Evolutionary conservation across 2,329 filamentous ascomycete species (phyloP), one percentile per base, ranked within the genome.

Genomic region (Dryadomyces quercivorus): DNA sequence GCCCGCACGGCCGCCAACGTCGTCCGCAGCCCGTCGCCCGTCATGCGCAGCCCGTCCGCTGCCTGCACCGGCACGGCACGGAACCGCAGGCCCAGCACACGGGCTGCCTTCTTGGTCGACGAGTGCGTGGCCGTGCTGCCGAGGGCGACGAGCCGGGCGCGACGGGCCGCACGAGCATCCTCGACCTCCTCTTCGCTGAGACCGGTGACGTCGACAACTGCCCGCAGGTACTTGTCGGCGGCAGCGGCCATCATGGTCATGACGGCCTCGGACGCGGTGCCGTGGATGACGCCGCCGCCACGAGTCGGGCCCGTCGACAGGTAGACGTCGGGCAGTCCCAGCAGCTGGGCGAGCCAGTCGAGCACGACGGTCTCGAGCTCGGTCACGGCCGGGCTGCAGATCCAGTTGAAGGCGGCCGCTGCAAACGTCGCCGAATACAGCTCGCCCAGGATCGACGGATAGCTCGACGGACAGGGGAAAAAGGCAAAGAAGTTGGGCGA

Each of bases 401-500:
- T 83, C 92, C 92, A 97, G 70, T 97, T 97, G 76, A 97, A 97
- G 43, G 89, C 89, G 1, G 92, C 89, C 16, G 88, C 88, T 13
- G 84, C 93, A 70, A 96, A 91, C 7, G 89, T 86, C 5, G 88
- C 84, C 46, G 83, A 88, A 74, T 95, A 97, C 73, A 97, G 83
- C 70, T 97, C 92, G 20, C 89, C 92, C 12, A 97, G 77, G 67
- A 95, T 92, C 31, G 84, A 81, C 0, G 92, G 90, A 65, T 85
- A 96, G 40, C 85, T 88, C 53, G 84, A 83, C 22, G 81, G 83
- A 51, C 88, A 88, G 1, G 92, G 87, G 70, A 93, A 97, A 75
- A 94, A 97, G 47, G 92, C 92, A 81, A 96, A 88, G 76, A 95
- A 97, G 65, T 92, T 90, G 16, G 89, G 92, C 2, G 84, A 88